Evolutionary conservation across 2,329 filamentous ascomycete genomes (phyloP), one percentile per base, ranked within the genome.

Genomic region (Trichocomaceae sp.): DNA sequence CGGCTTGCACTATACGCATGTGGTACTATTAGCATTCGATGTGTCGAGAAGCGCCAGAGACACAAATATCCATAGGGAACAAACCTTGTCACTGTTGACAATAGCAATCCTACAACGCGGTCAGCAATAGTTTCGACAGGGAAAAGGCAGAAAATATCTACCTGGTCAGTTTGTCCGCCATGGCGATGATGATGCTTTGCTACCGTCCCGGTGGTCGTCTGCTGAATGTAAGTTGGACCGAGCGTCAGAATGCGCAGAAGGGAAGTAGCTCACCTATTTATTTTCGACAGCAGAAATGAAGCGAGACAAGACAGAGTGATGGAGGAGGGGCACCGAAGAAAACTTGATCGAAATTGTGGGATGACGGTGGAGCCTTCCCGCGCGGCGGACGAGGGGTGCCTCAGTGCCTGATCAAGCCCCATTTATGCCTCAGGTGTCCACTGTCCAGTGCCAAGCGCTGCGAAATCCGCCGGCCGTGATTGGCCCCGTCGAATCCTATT

Each of bases 31-130:
- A 52, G 50, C 50, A 23, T 31, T 37, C 23, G 50, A 17, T 31
- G n/a, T 52, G 19, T 52, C 35, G 41, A 52, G 37, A 47, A 33
- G n/a, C 13, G 15, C 23, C 19, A 35, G 31, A 67, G 41, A 10
- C 9, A 23, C 12, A 42, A 42, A 22, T n/a, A 19, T 17, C 26
- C 12, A 41, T 47, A 60, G 59, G 39, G 61, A 69, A 68, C 67
- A 63, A 72, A 93, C 90, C 86, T 99, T 97, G 86, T 99, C 93
- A 73, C 83, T 87, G 77, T 92, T 97, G 80, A 99, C 89, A 79
- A 99, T 99, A 69, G 93, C 93, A 78, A 99, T 91, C 87, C 93
- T 95, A 69, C 47, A n/a, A 29, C 39, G 31, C 55, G 26, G 23
- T 58, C n/a, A 51, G 51, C 46, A 19, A 26, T 6, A n/a, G 12